Evolutionary conservation across 2,329 filamentous ascomycete species (phyloP).

Genomic region (Aureobasidium lini): DNA sequence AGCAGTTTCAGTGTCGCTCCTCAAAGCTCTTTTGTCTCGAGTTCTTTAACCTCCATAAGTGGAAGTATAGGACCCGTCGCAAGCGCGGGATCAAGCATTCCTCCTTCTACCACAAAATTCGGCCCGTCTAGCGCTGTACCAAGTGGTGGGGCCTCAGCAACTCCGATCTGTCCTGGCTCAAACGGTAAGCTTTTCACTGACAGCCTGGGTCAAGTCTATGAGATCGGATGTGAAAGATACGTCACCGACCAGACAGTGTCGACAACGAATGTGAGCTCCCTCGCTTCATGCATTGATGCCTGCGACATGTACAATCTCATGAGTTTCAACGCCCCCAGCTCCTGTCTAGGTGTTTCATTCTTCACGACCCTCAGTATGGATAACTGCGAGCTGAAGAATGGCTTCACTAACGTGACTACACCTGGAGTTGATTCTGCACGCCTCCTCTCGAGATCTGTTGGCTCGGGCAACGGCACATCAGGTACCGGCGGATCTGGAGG

Average conservation of each 20-base stretch:
- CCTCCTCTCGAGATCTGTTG: slow-evolving; percentile 17
- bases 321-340: slow-evolving; percentile 19
- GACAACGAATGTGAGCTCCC: slow-evolving; percentile 19
- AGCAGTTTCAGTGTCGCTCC: slow-evolving; percentile 4
- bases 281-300: slow-evolving; percentile 24
- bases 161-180: slow-evolving; percentile 23
- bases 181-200: slow-evolving; percentile 20
- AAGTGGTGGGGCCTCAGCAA: slow-evolving; percentile 12
- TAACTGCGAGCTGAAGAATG: slow-evolving; percentile 23
- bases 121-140: not conserved
- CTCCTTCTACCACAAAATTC: not conserved
- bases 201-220: slow-evolving; percentile 23
- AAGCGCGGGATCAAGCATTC: not conserved
- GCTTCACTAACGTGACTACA: slow-evolving; percentile 12
- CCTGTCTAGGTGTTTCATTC: slow-evolving; percentile 24
- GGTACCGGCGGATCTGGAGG: slow-evolving; percentile 13
- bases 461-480: slow-evolving; percentile 16
- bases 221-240: slow-evolving; percentile 21
- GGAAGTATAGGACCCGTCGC: not conserved
- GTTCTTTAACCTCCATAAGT: not conserved
- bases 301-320: slow-evolving; percentile 27
- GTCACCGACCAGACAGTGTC: slow-evolving; percentile 20
- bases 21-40: not conserved
- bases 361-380: slow-evolving; percentile 9
- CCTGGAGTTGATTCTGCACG: slow-evolving; percentile 17